These are phyloP conservation scores for Ceratocystis variospora DNA, from an alignment of 2,329 filamentous ascomycete genomes.

Conservation along the genomic window DNA sequence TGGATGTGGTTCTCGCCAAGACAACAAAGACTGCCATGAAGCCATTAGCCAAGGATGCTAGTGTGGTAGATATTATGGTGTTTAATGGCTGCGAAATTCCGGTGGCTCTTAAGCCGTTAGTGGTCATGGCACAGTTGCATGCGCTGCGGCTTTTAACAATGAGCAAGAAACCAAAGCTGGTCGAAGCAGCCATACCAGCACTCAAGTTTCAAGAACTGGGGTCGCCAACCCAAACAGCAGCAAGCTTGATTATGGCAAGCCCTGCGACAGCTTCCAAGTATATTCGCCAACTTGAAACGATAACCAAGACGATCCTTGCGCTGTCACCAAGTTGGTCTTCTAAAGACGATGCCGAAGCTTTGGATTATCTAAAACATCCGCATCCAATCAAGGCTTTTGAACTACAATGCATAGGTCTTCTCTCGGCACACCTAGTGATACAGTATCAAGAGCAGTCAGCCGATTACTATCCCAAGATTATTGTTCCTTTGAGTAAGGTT, in stretches of 20 bases:
- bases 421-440: conserved; percentile 17
- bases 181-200: conserved; percentile 43
- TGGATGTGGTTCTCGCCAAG: conserved; percentile 32
- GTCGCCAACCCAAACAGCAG: conserved; percentile 15
- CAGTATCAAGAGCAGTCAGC: conserved; percentile 12
- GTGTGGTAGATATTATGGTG: conserved; percentile 41
- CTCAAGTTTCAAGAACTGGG: conserved; percentile 35
- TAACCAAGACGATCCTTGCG: conserved; percentile 51
- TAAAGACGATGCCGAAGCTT: conserved; percentile 44
- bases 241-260: conserved; percentile 9
- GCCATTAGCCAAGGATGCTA: conserved; percentile 24
- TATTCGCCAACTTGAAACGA: conserved; percentile 49
- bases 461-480: conserved; percentile 17
- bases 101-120: conserved; percentile 36
- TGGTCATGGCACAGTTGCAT: conserved; percentile 52
- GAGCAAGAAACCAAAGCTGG: conserved; percentile 43
- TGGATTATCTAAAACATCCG: conserved; percentile 40
- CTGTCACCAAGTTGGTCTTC: conserved; percentile 53
- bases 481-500: conserved; percentile 17
- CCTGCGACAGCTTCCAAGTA: conserved; percentile 40
- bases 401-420: conserved; percentile 49
- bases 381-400: conserved; percentile 45
- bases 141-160: conserved; percentile 49
- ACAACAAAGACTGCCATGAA: conserved; percentile 25
- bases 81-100: conserved; percentile 37